Base-by-base conservation (phyloP, 192 early-diverging fungal species). In the Bifiguratus adelaidae region DNA sequence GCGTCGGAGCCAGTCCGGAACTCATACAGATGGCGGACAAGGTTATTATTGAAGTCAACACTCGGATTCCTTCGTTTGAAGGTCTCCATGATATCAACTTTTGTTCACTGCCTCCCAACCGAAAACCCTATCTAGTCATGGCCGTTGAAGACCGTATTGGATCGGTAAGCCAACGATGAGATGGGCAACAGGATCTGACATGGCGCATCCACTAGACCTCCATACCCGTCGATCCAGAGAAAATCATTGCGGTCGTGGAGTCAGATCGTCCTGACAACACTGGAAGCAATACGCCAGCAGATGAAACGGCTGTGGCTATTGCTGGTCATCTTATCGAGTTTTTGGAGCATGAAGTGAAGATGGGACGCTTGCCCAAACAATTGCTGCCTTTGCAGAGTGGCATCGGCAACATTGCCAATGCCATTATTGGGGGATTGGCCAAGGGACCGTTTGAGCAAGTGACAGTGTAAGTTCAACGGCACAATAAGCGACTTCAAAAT, bases 321-420 rank as follows among this genome's bases (percentile, higher is more conserved):
- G 64, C 64, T 19, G 25, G 30, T 22, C 50, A 67, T 35, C 42
- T 67, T 23, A 61, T 67, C 19, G 64, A 67, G 27, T 67, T 67
- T 22, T 51, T 67, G 4, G 55, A 52, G 13, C 53, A 67, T 24
- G 64, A 67, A 48, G 64, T 67, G 16, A 54, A 44, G 6, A 52
- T 58, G 46, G 64, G 52, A 22, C 55, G 64, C 16, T 41, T 67
- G 30, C 64, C 64, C 6, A 47, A 48, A 6, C 47, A 53, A 6
- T 44, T 67, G 6, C 32, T 67, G 2, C 64, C 64, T 12, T 35
- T 67, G 2, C 64, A 67, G 35, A 61, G 59, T 34, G 64, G 64
- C 21, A 61, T 67, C 34, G 64, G 64, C 47, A 67, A 67, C 42
- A 67, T 67, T 42, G 64, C 64, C 11, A 67, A 67, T 42, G 55